Evolutionary conservation across 2,329 filamentous ascomycete species (phyloP).

Genomic region (Xenoacremonium recifei): DNA sequence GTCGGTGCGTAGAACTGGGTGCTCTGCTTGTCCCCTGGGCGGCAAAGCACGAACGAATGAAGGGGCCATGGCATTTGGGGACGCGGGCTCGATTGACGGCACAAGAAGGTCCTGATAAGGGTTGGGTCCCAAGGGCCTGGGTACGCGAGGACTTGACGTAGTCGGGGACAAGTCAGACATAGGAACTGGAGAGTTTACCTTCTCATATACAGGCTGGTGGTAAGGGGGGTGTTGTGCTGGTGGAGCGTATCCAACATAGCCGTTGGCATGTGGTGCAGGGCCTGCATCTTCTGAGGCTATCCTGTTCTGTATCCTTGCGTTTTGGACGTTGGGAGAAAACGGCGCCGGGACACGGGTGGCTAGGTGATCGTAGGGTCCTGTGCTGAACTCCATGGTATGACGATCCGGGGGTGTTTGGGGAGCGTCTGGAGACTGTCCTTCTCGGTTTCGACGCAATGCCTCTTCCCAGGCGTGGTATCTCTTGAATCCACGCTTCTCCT

Average conservation of each 20-base stretch:
- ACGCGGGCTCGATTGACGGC: conserved; percentile 45
- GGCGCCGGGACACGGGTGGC: conserved; percentile 8
- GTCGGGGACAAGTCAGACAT: conserved; percentile 13
- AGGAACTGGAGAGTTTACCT: conserved; percentile 26
- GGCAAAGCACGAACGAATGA: conserved; percentile 34
- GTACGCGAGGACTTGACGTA: conserved; percentile 20
- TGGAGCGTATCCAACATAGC: conserved; percentile 25
- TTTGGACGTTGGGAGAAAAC: conserved; percentile 14
- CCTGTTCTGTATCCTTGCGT: conserved; percentile 17
- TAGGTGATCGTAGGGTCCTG: conserved; percentile 7
- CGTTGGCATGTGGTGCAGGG: conserved; percentile 24
- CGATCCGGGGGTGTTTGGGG: conserved; percentile 13
- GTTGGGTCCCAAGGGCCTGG: conserved; percentile 11
- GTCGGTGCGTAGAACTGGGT: conserved; percentile 14
- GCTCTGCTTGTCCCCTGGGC: conserved; percentile 23
- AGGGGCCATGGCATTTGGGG: conserved; percentile 34
- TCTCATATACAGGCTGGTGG: conserved; percentile 14
- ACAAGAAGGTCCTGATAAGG: conserved; percentile 42
- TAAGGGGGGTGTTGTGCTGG: conserved; percentile 16
- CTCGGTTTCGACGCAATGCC: conserved; percentile 33
- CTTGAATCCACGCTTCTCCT: conserved; percentile 44
- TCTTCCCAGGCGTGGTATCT: conserved; percentile 46
- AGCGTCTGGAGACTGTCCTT: conserved; percentile 7
- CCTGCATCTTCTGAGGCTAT: conserved; percentile 16
- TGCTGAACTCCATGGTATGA: conserved; percentile 2